Evolutionary conservation across 1,139 yeast genomes (phyloP), one percentile per base, ranked within the genome.

Genomic region (Debaryomycetaceae sp.): DNA sequence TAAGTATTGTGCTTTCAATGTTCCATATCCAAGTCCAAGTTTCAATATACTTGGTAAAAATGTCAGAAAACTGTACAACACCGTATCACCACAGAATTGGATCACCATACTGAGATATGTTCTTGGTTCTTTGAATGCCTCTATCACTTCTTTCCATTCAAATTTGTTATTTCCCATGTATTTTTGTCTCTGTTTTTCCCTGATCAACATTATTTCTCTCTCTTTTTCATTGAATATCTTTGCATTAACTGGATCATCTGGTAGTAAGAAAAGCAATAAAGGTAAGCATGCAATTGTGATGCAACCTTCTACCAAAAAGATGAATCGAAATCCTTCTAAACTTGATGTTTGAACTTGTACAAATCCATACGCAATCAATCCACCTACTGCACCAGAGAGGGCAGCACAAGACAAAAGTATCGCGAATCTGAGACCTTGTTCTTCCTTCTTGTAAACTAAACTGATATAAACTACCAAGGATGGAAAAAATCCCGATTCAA

Each of bases 1-100:
- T 56, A 76, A 53, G 36, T 73, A 61, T 50, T 76, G 80, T 1
- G 79, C 72, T 42, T 61, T 55, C 36, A 72, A 61, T 29, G 54
- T 58, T 24, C 65, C 61, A 51, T 65, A 75, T 0, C 79, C 79
- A 53, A 75, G 59, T 17, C 71, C 72, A 13, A 30, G 17, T 38
- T 56, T 55, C 40, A 75, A 63, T 37, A 74, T 71, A 5, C 69
- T 61, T 15, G 79, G 79, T 38, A 75, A 56, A 47, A 74, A 75
- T 0, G 76, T 73, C 1, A 75, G 67, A 40, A 73, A 66, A 5
- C 79, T 79, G 46, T 72, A 75, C 30, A 75, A 56, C 5, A 71
- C 62, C 29, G 66, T 48, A 55, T 74, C 79, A 30, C 60, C 70
- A 54, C 78, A 72, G 48, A 75, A 75, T 45, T 74, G 71, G 35